Evolutionary conservation across 495 filamentous ascomycete genomes (phyloP).

Genomic region (Penicillium ucsense): DNA sequence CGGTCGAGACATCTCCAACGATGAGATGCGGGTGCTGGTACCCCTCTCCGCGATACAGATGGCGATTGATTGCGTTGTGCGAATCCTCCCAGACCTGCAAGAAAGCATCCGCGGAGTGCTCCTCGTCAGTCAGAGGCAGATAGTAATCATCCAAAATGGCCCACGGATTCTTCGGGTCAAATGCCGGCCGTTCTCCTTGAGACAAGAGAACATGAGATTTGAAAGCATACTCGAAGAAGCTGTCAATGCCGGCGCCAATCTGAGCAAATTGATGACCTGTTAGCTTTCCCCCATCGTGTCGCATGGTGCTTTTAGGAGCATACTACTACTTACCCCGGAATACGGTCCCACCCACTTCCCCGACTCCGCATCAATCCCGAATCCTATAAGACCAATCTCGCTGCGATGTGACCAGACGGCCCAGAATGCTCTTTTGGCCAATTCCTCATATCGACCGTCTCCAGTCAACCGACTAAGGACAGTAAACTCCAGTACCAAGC

Average conservation of each 20-base stretch:
- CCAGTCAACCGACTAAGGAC: constrained; percentile 82
- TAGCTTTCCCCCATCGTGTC: constrained; percentile 1
- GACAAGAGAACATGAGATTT: constrained; percentile 89
- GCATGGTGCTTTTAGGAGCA: background rate
- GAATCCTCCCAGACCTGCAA: constrained; percentile 77
- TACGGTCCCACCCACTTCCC: constrained; percentile 83
- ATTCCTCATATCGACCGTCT: constrained; percentile 73
- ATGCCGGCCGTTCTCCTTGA: constrained; percentile 35
- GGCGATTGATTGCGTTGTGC: constrained; percentile 75
- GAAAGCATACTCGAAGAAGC: constrained; percentile 96
- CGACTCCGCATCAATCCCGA: constrained; percentile 84
- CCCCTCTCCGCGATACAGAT: constrained; percentile 54
- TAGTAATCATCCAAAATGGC: constrained; percentile 35
- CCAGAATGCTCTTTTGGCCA: constrained; percentile 90
- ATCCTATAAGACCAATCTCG: constrained; percentile 76
- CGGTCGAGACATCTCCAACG: constrained; percentile 80
- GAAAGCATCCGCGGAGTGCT: constrained; percentile 69
- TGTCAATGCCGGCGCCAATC: constrained; percentile 93
- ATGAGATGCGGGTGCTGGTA: constrained; percentile 87
- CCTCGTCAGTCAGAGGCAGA: constrained; percentile 47
- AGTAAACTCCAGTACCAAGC: constrained; percentile 85
- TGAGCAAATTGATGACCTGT: constrained; percentile 5
- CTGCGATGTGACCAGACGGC: constrained; percentile 85
- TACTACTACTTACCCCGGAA: constrained; percentile 47
- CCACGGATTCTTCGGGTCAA: constrained; percentile 29